These are phyloP conservation scores for Saccharomycopsis olivae DNA, from an alignment of 805 yeast species.

Conservation along the genomic window DNA sequence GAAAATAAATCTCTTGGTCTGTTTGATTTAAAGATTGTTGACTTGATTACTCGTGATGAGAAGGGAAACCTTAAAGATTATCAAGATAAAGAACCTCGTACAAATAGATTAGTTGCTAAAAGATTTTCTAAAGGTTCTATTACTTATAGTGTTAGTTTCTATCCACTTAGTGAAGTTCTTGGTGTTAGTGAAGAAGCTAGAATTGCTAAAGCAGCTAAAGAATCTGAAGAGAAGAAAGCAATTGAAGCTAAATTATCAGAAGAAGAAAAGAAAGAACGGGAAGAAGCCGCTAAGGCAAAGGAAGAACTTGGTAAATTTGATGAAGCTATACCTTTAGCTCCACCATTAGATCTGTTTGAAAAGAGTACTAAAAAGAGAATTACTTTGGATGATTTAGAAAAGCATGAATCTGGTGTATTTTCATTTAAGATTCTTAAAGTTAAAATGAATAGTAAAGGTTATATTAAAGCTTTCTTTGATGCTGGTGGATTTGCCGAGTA, in stretches of 20 bases:
- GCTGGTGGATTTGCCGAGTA: conserved; percentile 57
- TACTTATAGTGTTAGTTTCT: conserved; percentile 67
- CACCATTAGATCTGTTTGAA: conserved; percentile 20
- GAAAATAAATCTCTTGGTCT: conserved; percentile 84
- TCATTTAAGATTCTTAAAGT: conserved; percentile 58
- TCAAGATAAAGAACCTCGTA: conserved; percentile 43
- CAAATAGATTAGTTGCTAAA: conserved; percentile 55
- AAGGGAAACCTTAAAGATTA: conserved; percentile 48
- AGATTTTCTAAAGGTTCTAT: conserved; percentile 77
- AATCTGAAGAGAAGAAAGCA: conserved; percentile 28
- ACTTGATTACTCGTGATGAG: conserved; percentile 60
- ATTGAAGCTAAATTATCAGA: conserved; percentile 21
- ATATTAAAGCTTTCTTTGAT: conserved; percentile 71
- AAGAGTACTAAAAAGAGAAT: conserved; percentile 37
- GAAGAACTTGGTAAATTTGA: conserved; percentile 28
- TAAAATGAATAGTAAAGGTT: conserved; percentile 41
- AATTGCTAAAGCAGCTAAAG: conserved; percentile 33
- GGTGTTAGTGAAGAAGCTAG: conserved; percentile 63
- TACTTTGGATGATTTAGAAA: conserved; percentile 44
- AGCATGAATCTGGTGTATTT: conserved; percentile 65
- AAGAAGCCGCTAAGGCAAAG: conserved; percentile 21
- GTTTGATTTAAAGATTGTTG: conserved; percentile 57
- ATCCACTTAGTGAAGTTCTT: conserved; percentile 72
- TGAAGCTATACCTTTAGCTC: conserved; percentile 24
- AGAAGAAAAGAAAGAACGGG: conserved; percentile 23